Evolutionary conservation across 2,329 filamentous ascomycete genomes (phyloP), one percentile per base, ranked within the genome.

Genomic region (Venturia oleaginea): DNA sequence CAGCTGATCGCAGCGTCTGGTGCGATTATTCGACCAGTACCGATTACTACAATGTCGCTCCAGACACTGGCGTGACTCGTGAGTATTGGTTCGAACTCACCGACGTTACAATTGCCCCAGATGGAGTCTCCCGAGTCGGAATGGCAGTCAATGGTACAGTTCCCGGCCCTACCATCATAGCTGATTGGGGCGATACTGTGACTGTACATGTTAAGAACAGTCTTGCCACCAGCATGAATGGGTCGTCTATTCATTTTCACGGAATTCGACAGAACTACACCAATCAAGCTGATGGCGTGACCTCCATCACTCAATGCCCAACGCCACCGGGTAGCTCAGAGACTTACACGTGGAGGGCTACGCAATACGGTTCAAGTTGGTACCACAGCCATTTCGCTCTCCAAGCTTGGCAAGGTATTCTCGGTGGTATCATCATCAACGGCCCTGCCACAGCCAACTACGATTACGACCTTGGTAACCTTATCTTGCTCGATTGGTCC

Each of bases 401-500:
- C 34, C 72, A 74, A 64, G 71, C 71, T 54, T 70, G 71, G 24
- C 74, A 77, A 34, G 77, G 76, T 7, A 67, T 76, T 37, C 66
- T 73, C 40, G 76, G 76, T 13, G 67, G 73, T 0, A 75, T 79
- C 5, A 69, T 77, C 13, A 76, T 79, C 63, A 68, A 76, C 59
- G 76, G 75, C 4, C 76, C 76, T 19, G 69, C 73, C 8, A 73
- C 70, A 4, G 67, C 67, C 6, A 72, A 76, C 51, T 78, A 77
- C 70, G 73, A 80, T 59, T 69, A 74, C 51, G 72, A 75, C 51
- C 66, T 74, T 38, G 78, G 78, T 13, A 66, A 71, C 5, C 59
- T 78, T 17, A 72, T 77, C 7, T 67, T 80, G 40, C 75, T 72
- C 7, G 78, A 79, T 66, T 77, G 75, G 73, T 73, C 71, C 61